Conservation (phyloP, 768 basidiomycete genomes). For the Phylloporus rhodoxanthus region DNA sequence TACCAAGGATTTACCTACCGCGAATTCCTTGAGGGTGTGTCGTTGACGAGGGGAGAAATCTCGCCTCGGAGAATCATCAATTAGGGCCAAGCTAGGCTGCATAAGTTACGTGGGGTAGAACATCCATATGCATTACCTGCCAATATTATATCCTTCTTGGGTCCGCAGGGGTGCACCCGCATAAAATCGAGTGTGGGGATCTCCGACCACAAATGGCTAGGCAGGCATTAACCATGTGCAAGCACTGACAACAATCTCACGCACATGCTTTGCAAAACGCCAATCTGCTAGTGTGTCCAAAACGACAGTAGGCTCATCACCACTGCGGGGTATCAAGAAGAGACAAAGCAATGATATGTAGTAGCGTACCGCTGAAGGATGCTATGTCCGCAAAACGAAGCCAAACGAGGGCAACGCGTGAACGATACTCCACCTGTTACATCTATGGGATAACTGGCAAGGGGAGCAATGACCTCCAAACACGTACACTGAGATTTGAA, state of each 20-base stretch:
- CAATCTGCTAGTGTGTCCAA: slow-evolving; percentile 78
- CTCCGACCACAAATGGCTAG: slow-evolving; percentile 65
- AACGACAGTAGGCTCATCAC: slow-evolving; percentile 83
- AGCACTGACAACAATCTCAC: slow-evolving; percentile 17
- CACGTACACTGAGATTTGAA: slow-evolving; percentile 81
- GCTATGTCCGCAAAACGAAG: slow-evolving; percentile 79
- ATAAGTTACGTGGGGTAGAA: slow-evolving; percentile 2
- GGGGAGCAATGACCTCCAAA: neutral
- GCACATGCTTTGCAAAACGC: slow-evolving; percentile 81
- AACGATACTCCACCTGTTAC: slow-evolving; percentile 42
- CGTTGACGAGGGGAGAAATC: slow-evolving; percentile 87
- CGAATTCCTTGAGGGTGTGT: slow-evolving; percentile 92
- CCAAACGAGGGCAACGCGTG: slow-evolving; percentile 44
- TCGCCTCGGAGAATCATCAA: slow-evolving; percentile 74
- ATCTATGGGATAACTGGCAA: neutral
- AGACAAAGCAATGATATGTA: neutral
- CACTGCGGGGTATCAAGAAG: slow-evolving; percentile 35
- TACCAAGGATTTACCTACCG: slow-evolving; percentile 34
- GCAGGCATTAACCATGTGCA: neutral
- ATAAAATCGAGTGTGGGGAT: slow-evolving; percentile 77
- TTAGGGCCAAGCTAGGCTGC: slow-evolving; percentile 60
- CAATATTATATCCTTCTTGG: slow-evolving; percentile 85
- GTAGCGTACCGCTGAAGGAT: slow-evolving; percentile 64
- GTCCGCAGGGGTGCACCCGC: slow-evolving; percentile 89
- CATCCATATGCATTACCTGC: slow-evolving; percentile 47